Evolutionary conservation across 768 basidiomycete genomes (phyloP), one percentile per base, ranked within the genome.

Genomic region (Leccinum uliginosum): DNA sequence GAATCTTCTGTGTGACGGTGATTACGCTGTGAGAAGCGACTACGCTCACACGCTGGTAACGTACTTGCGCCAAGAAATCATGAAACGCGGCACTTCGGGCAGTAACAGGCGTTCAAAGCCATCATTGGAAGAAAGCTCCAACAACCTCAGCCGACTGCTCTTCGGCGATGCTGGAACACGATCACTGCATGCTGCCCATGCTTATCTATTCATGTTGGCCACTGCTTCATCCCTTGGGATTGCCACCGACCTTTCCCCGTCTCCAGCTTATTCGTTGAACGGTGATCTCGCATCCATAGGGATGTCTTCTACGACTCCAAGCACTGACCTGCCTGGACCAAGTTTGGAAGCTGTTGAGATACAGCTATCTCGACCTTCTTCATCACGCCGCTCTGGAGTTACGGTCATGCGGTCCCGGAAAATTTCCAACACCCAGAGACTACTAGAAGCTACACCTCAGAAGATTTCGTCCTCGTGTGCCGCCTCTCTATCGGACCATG

Each of bases 141-240:
- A 74, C 26, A 78, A 78, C 50, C 71, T 80, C 55, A 79, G 75
- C 30, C 62, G 79, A 9, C 65, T 87, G 3, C 78, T 83, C 59
- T 69, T 76, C 1, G 84, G 85, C 15, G 89, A 87, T 66, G 69
- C 76, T 51, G 81, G 80, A 11, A 86, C 79, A 19, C 83, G 87
- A 56, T 90, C 93, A 60, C 78, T 94, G 30, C 83, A 93, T 62
- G 87, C 89, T 24, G 74, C 87, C 4, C 87, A 94, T 66, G 91
- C 91, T 3, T 89, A 92, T 67, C 63, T 86, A 9, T 97, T 87
- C 65, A 83, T 86, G 35, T 78, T 96, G 17, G 87, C 88, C 2
- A 89, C 87, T 15, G 82, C 90, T 0, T 78, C 85, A 0, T 77
- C 80, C 15, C 75, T 94, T 3, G 86, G 84, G 1, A 55, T 81